phyloP scores from a whole-genome alignment of 331 rosid species.

The Phaseolus coccineus region DNA sequence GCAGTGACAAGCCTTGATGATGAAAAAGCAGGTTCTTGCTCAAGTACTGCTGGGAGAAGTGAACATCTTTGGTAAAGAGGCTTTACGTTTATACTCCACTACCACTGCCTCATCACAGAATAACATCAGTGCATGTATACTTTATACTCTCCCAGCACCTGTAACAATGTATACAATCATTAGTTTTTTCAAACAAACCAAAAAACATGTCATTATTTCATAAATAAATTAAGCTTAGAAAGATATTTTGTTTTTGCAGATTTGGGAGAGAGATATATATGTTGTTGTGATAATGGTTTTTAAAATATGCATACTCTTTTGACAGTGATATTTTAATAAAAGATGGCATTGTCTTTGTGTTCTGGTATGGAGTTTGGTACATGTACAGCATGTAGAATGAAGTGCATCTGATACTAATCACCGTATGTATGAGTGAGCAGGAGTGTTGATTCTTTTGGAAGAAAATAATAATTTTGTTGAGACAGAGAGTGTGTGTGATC shows the following conservation, averaged over 20 bases:
- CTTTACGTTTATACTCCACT: constrained; percentile 82
- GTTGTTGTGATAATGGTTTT: background rate
- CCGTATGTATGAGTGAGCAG: constrained; percentile 8
- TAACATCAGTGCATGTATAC: constrained; percentile 48
- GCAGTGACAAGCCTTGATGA: constrained; percentile 54
- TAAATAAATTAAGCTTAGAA: background rate
- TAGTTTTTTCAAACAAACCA: too few relatives aligned
- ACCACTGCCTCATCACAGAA: constrained; percentile 56
- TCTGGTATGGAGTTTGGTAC: background rate
- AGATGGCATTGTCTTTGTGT: background rate
- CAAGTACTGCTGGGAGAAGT: constrained; percentile 39
- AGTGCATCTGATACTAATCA: background rate
- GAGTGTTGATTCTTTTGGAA: constrained; percentile 34
- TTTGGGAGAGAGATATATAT: background rate
- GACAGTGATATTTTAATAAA: background rate
- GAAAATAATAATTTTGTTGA: constrained; percentile 37
- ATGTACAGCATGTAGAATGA: background rate
- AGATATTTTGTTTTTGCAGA: background rate
- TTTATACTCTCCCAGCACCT: constrained; percentile 44
- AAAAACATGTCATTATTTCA: background rate
- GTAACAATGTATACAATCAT: background rate
- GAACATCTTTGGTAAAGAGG: constrained; percentile 74
- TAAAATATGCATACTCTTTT: background rate
- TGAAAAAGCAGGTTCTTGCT: constrained; percentile 56
- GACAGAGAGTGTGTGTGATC: constrained; percentile 33